Percentiles rank a stretch among this genome's conserved stretches.
These are phyloP conservation scores for Adenanthera pavonina DNA, from an alignment of 306 rosid species.

Conservation along the genomic window DNA sequence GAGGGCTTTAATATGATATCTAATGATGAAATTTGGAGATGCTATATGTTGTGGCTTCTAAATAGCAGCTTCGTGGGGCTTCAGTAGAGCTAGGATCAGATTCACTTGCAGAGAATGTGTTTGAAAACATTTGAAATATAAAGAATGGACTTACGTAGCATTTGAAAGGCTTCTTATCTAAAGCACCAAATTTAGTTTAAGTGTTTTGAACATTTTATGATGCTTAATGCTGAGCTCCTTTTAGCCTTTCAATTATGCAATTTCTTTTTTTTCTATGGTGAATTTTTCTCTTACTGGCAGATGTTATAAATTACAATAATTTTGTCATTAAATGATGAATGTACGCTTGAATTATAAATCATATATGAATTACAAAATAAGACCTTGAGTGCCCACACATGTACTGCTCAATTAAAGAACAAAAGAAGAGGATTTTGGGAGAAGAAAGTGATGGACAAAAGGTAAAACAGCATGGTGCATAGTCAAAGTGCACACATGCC, in stretches of 20 bases:
- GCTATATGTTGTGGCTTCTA: not conserved
- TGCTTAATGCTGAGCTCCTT: not conserved
- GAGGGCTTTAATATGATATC: slow-evolving; percentile 14
- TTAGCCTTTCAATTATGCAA: not conserved
- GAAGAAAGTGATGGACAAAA: not conserved
- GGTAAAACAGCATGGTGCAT: not conserved
- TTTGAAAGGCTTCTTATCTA: too few species aligned
- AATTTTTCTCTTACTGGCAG: too few species aligned
- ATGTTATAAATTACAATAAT: not conserved
- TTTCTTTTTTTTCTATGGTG: not conserved
- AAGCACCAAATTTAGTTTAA: too few species aligned
- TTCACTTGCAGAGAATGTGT: slow-evolving; percentile 18
- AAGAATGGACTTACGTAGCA: not conserved
- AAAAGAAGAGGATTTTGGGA: not conserved
- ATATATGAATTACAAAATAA: not conserved
- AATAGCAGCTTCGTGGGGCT: not conserved
- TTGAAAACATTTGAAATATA: not conserved
- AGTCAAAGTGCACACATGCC: not conserved
- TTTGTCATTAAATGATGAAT: not conserved
- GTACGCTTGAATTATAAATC: not conserved
- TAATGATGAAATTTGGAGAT: slow-evolving; percentile 25
- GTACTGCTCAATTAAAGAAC: not conserved
- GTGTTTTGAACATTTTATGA: not conserved
- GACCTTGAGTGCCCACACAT: not conserved
- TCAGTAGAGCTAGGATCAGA: slow-evolving; percentile 6